Base-by-base conservation (phyloP, 768 basidiomycete genomes). In the Pleurotus salmoneostramineus region DNA sequence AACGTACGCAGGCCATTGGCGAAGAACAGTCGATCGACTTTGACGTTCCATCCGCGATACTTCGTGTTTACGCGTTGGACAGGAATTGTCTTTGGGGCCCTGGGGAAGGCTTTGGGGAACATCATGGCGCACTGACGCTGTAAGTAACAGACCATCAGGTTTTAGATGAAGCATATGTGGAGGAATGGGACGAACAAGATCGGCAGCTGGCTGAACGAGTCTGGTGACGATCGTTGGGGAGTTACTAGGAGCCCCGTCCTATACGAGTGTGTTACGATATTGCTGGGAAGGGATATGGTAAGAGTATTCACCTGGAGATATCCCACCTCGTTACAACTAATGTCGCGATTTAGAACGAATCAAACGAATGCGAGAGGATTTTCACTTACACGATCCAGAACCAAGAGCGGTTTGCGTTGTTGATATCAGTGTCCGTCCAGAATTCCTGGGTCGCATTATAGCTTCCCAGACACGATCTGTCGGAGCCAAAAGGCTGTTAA, bases 271-370 rank as follows among this genome's bases (percentile, higher is more conserved):
- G 51, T 12, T 12, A 62, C 14, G 7, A 40, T 17, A 31, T 36
- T 43, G 40, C 27, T 31, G 40, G 4, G 33, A 1, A 11, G 15
- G 17, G 36, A 51, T 1, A 14, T 21, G 17, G 21, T 67, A 36
- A 35, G 77, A 76, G 17, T 8, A 12, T 31, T 55, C 32, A 55
- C 52, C 71, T 83, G 80, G 15, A 81, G 68, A 62, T 70, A 88
- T 34, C 89, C 89, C 1, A 90, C 77, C 71, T 90, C 80, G 63
- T 86, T 88, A 64, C 89, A 90, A 4, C 85, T 87, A n/a, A 58
- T 49, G 27, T 17, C 58, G 21, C 21, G 21, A 55, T 43, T 37
- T 36, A 58, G 27, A 32, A 48, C 8, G 14, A 31, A 15, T 17
- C 21, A n/a, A 57, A 44, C n/a, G 1, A 17, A 43, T 14, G 15